phyloP scores from a whole-genome alignment of 2,329 filamentous ascomycete genomes.

The Tolypocladium nubicola region DNA sequence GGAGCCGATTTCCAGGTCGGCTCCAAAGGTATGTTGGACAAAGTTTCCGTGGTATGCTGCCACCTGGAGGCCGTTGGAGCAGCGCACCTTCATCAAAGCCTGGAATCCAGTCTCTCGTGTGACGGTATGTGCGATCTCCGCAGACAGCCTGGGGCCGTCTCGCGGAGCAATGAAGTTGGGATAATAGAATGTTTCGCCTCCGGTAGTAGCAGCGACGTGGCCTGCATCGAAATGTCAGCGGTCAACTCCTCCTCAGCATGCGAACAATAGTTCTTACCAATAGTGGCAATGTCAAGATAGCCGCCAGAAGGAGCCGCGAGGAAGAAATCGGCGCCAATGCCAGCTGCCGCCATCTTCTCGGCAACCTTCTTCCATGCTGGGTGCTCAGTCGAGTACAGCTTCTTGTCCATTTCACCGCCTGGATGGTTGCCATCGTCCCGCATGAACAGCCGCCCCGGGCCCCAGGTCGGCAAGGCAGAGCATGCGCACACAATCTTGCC shows the following conservation, averaged over 20 bases:
- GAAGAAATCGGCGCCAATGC: slow-evolving; percentile 90
- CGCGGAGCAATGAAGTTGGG: slow-evolving; percentile 88
- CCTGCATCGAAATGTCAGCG: slow-evolving; percentile 33
- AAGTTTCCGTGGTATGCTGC: slow-evolving; percentile 95
- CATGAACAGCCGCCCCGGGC: slow-evolving; percentile 74
- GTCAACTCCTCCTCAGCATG: background rate
- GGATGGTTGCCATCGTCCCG: slow-evolving; percentile 82
- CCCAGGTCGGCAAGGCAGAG: slow-evolving; percentile 81
- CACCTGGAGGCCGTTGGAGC: slow-evolving; percentile 91
- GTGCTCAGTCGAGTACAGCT: slow-evolving; percentile 84
- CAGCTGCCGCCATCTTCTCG: slow-evolving; percentile 76
- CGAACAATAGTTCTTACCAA: slow-evolving; percentile 43
- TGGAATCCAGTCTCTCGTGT: slow-evolving; percentile 90
- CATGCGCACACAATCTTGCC: slow-evolving; percentile 88
- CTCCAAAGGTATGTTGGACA: slow-evolving; percentile 87
- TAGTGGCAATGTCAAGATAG: slow-evolving; percentile 86
- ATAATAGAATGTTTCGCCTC: slow-evolving; percentile 93
- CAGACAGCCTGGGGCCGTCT: slow-evolving; percentile 72
- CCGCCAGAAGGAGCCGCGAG: slow-evolving; percentile 81
- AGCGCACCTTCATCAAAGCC: slow-evolving; percentile 95
- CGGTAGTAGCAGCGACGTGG: slow-evolving; percentile 77
- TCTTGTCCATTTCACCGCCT: slow-evolving; percentile 82
- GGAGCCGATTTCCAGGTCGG: slow-evolving; percentile 86
- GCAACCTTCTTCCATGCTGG: slow-evolving; percentile 78
- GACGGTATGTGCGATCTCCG: slow-evolving; percentile 78